Evolutionary conservation across 2,329 filamentous ascomycete genomes (phyloP).

Genomic region (Trichophyton mentagrophytes): DNA sequence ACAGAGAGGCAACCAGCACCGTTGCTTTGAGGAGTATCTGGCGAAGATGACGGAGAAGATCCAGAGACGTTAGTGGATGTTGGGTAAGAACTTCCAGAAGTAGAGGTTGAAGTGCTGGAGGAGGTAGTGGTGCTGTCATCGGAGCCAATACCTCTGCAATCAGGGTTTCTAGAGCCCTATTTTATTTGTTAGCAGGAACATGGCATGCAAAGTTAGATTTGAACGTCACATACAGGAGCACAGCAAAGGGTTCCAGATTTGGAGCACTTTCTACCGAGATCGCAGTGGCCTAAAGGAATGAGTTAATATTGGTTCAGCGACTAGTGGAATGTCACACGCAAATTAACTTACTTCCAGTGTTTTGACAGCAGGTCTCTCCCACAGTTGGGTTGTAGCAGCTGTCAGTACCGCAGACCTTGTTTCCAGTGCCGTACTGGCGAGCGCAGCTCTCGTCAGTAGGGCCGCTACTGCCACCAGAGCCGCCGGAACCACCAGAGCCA

Average conservation of each 20-base stretch:
- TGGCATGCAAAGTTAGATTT: neutral
- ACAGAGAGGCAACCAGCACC: neutral
- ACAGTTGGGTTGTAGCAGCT: neutral
- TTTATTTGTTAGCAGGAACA: neutral
- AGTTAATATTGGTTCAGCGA: neutral
- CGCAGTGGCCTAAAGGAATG: neutral
- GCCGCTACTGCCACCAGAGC: neutral
- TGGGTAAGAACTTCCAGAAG: neutral
- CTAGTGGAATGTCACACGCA: neutral
- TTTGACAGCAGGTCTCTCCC: neutral
- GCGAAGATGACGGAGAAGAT: neutral
- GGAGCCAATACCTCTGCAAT: constrained; percentile 1
- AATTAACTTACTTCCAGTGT: constrained; percentile 2
- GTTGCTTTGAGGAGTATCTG: neutral
- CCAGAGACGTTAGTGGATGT: neutral
- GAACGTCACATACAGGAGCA: neutral
- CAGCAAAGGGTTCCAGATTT: neutral
- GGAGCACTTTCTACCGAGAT: neutral
- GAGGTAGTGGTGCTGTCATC: neutral
- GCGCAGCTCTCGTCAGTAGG: neutral
- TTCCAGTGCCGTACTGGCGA: neutral
- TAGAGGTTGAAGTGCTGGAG: neutral
- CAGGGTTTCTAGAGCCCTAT: neutral
- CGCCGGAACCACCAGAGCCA: neutral
- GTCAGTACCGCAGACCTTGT: neutral